phyloP scores from a whole-genome alignment of 768 basidiomycete species.

The Boletus speciosus region DNA sequence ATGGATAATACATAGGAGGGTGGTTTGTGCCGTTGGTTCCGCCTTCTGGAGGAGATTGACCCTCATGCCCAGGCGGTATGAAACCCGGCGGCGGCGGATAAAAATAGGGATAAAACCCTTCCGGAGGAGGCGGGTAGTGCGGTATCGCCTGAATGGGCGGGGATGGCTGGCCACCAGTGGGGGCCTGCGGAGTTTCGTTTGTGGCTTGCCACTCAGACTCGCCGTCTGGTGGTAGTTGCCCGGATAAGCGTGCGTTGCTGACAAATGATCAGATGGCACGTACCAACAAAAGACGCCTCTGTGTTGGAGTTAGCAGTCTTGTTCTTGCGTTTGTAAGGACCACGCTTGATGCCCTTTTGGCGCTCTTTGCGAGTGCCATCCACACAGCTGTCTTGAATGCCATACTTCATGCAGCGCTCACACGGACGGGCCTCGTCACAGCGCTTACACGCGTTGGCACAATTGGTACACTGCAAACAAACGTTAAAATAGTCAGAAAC shows the following conservation, averaged over 20 bases:
- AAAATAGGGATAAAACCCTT: conserved; percentile 43
- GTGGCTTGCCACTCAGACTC: conserved; percentile 35
- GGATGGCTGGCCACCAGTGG: conserved; percentile 18
- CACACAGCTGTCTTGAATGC: conserved; percentile 50
- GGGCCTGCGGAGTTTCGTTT: conserved; percentile 19
- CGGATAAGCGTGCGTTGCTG: conserved; percentile 9
- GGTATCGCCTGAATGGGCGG: conserved; percentile 27
- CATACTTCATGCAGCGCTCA: conserved; percentile 62
- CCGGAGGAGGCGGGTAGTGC: conserved; percentile 36
- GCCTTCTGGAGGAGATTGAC: conserved; percentile 32
- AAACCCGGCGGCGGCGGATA: conserved; percentile 43
- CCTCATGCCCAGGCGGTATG: conserved; percentile 37
- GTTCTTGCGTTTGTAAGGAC: conserved; percentile 54
- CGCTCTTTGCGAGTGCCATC: conserved; percentile 65
- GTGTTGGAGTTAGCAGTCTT: conserved; percentile 27
- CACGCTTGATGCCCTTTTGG: conserved; percentile 57
- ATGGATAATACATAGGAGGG: conserved; percentile 34
- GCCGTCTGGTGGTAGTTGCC: conserved; percentile 14
- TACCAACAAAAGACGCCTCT: conserved; percentile 23
- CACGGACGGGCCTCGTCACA: conserved; percentile 61
- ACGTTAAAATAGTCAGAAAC: conserved; percentile 3
- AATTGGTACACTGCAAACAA: conserved; percentile 47
- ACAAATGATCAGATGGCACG: conserved; percentile 6
- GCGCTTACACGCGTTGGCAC: conserved; percentile 54
- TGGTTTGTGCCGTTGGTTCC: conserved; percentile 28